Conservation (phyloP, 2,329 filamentous ascomycete genomes). For the Colletotrichum somersetense region DNA sequence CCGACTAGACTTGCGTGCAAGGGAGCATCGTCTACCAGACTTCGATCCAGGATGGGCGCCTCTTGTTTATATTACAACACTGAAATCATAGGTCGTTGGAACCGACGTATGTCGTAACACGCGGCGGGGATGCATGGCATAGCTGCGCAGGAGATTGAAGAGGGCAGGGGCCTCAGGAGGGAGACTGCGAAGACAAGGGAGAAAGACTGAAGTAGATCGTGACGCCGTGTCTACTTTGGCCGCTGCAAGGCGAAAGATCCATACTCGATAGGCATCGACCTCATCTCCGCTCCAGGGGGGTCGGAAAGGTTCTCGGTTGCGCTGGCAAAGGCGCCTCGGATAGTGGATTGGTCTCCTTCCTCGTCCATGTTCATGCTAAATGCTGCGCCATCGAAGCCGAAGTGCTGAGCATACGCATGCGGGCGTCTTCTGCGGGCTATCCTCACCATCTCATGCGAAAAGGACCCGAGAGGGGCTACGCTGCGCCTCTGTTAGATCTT, state of each 20-base stretch:
- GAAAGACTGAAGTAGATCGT: conserved; percentile 4
- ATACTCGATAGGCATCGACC: conserved; percentile 22
- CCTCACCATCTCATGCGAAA: neutral
- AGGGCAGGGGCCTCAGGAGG: neutral
- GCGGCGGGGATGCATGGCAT: conserved; percentile 14
- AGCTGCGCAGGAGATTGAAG: neutral
- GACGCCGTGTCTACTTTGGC: conserved; percentile 13
- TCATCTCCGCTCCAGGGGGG: conserved; percentile 40
- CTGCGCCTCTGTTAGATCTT: neutral
- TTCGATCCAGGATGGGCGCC: conserved; percentile 5
- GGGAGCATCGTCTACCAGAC: conserved; percentile 1
- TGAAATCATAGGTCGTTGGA: neutral
- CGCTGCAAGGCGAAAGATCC: conserved; percentile 23
- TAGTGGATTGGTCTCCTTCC: conserved; percentile 15
- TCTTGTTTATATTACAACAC: conserved; percentile 32
- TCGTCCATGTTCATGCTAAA: neutral
- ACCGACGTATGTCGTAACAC: conserved; percentile 15
- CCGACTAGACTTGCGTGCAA: conserved; percentile 25
- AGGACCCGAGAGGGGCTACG: neutral
- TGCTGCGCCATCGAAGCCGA: conserved; percentile 9
- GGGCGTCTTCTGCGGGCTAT: neutral
- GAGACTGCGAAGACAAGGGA: conserved; percentile 7
- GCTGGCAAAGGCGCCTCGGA: conserved; percentile 19
- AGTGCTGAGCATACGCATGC: neutral
- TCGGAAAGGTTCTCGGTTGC: conserved; percentile 16